Conservation (phyloP, 116 monocot species). For the Dioscorea cayenensis region DNA sequence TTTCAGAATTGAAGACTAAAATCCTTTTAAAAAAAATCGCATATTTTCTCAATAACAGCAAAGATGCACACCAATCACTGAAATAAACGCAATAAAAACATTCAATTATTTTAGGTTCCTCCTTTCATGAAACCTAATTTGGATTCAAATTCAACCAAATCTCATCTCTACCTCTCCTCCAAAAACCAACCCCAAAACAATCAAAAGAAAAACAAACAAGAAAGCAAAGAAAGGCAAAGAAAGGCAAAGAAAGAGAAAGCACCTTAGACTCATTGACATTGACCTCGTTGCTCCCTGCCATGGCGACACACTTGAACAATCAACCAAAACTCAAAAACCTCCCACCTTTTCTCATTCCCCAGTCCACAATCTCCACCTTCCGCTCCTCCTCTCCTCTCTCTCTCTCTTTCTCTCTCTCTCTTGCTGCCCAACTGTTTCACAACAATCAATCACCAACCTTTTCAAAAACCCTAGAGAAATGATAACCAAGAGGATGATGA, state of each 20-base stretch:
- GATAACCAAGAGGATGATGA: too few relatives aligned
- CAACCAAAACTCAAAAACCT: not conserved
- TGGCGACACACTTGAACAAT: slow-evolving; percentile 2
- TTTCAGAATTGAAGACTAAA: too few relatives aligned
- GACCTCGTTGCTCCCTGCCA: slow-evolving; percentile 52
- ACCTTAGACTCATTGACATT: slow-evolving; percentile 48
- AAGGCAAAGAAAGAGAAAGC: too few relatives aligned
- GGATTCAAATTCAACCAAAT: not conserved
- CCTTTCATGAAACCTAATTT: too few relatives aligned
- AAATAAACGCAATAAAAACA: too few relatives aligned
- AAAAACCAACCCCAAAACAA: not conserved
- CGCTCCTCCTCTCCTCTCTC: not conserved
- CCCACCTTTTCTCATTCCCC: slow-evolving; percentile 1
- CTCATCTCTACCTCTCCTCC: not conserved
- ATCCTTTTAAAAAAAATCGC: too few relatives aligned
- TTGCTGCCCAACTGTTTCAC: not conserved
- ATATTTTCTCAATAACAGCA: too few relatives aligned
- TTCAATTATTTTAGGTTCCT: too few relatives aligned
- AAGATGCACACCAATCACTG: too few relatives aligned
- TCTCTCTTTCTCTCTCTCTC: too few relatives aligned
- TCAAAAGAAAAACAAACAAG: not conserved
- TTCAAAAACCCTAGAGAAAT: too few relatives aligned
- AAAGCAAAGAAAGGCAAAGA: not conserved
- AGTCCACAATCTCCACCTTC: not conserved
- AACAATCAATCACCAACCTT: not conserved